Conservation (phyloP, 139 green algal genomes). For the Chlorella sp. region DNA sequence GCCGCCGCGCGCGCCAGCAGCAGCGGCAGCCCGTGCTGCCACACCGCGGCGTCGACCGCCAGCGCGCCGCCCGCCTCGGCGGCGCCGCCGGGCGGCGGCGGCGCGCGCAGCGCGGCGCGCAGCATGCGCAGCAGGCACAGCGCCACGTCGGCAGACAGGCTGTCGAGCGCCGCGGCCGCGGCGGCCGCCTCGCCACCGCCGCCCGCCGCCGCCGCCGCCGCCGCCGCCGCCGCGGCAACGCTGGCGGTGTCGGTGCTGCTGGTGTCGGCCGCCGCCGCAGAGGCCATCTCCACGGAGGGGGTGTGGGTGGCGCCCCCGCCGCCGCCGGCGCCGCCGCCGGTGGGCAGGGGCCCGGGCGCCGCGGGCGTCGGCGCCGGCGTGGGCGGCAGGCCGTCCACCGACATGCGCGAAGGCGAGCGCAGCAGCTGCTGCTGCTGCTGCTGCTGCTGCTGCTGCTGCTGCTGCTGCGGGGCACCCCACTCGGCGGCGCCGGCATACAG, state of each 20-base stretch:
- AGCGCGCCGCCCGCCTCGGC: too few species aligned
- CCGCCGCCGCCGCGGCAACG: neutral
- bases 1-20: constrained; percentile 16
- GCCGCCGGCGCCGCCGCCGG: too few species aligned
- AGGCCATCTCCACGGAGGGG: too few species aligned
- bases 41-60: too few species aligned
- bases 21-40: constrained; percentile 22
- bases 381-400: too few species aligned
- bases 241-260: neutral
- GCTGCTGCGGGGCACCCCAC: too few species aligned
- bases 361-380: too few species aligned
- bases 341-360: neutral
- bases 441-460: too few species aligned
- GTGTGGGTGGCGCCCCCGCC: neutral
- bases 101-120: constrained; percentile 2
- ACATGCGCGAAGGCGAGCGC: too few species aligned
- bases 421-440: too few species aligned
- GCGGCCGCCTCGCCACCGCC: constrained; percentile 1
- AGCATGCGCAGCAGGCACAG: constrained; percentile 35
- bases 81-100: neutral
- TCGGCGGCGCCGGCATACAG: too few species aligned
- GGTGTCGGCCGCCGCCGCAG: too few species aligned
- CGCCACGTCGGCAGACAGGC: neutral
- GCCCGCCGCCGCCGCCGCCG: neutral
- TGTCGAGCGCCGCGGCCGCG: constrained; percentile 1